Evolutionary conservation across 345 rosid species (phyloP), one percentile per base, ranked within the genome.

Genomic region (Hypericum androsaemum): DNA sequence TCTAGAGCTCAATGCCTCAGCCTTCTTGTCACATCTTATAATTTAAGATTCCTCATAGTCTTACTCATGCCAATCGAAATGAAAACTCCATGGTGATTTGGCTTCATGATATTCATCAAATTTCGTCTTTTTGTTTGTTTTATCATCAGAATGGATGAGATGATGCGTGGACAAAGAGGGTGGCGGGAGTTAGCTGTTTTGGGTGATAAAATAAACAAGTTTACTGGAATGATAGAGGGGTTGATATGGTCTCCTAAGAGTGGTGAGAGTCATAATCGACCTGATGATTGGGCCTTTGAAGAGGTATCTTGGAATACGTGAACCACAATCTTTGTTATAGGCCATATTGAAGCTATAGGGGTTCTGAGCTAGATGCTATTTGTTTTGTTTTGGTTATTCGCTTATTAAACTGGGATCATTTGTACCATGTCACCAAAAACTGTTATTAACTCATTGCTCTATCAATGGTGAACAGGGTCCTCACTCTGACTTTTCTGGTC

Each of bases 151-250:
- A 89, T 86, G 97, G 97, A 89, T 62, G 97, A 86, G 72, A 86
- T 89, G 97, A 89, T 89, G 97, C 80, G 81, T 14, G 97, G 97
- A 52, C 97, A 89, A 72, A 75, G 88, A 72, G 88, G 97, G 50
- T 89, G 97, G 97, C 77, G 95, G 54, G 97, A 89, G 60, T 68
- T 89, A 59, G 89, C 95, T 66, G 64, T 75, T 56, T 75, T 89
- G 64, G 95, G 97, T 12, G 92, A 89, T 64, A 89, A 76, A 64
- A 70, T 85, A 63, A 83, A 83, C 78, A 89, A 89, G 76, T 77
- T 89, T 58, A 74, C 80, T 0, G 89, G 97, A 53, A 79, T 89
- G 94, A 73, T 89, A 58, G 97, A 89, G 76, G 97, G 95, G 59
- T 64, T 85, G 45, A 85, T 89, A 73, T 89, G 95, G 95, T 89